phyloP scores from a whole-genome alignment of 805 yeast species.

The Teunomyces tritomae region DNA sequence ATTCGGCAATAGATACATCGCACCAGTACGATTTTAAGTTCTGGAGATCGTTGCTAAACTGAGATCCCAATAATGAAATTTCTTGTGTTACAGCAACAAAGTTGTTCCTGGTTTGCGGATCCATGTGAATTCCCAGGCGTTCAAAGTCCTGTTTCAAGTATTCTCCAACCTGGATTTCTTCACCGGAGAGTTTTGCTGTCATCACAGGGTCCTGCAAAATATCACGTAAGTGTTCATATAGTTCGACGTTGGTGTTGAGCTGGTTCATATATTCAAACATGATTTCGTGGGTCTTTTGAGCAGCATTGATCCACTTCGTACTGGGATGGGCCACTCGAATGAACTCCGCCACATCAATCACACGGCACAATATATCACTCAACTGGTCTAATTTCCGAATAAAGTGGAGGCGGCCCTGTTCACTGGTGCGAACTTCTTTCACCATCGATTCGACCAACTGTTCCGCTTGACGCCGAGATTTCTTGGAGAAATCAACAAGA shows the following conservation, averaged over 20 bases:
- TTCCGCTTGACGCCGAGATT: constrained; percentile 66
- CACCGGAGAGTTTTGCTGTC: constrained; percentile 47
- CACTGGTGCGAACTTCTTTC: constrained; percentile 31
- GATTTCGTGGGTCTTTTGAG: constrained; percentile 82
- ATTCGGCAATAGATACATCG: constrained; percentile 30
- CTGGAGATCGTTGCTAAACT: constrained; percentile 55
- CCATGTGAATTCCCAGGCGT: constrained; percentile 85
- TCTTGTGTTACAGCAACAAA: constrained; percentile 79
- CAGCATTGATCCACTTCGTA: constrained; percentile 64
- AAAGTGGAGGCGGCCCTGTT: constrained; percentile 45
- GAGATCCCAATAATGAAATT: constrained; percentile 78
- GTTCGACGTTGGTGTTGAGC: constrained; percentile 75
- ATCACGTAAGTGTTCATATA: constrained; percentile 58
- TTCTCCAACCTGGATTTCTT: constrained; percentile 80
- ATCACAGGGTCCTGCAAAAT: constrained; percentile 46
- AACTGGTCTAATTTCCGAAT: constrained; percentile 72
- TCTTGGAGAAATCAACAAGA: constrained; percentile 59
- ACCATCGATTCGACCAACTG: constrained; percentile 57
- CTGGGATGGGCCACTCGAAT: constrained; percentile 86
- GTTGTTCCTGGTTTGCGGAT: constrained; percentile 55
- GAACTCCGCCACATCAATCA: constrained; percentile 91
- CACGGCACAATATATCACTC: constrained; percentile 86
- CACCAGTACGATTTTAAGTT: constrained; percentile 35
- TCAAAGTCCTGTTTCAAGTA: constrained; percentile 81
- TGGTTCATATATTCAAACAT: constrained; percentile 94